Percentiles rank a stretch among this genome's conserved stretches.
Evolutionary conservation across 2,329 filamentous ascomycete genomes (phyloP).

Genomic region (Xylaria arbuscula): DNA sequence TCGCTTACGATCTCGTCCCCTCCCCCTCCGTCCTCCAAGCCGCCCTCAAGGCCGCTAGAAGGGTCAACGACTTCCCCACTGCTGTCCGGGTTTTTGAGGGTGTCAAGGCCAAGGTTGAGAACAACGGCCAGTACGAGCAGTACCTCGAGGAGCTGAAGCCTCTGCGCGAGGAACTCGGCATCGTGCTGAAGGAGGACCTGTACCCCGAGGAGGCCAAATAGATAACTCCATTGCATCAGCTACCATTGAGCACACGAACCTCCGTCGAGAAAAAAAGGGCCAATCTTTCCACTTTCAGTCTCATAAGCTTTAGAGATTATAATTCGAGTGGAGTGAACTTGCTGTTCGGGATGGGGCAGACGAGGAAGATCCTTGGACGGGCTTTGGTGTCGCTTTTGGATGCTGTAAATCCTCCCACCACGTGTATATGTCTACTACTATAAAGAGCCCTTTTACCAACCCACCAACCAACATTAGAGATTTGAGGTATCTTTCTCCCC

Average conservation of each 20-base stretch:
- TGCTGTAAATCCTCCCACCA: conserved; percentile 24
- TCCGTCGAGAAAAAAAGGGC: conserved; percentile 12
- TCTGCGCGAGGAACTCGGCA: conserved; percentile 91
- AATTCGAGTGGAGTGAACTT: conserved; percentile 19
- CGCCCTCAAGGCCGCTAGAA: conserved; percentile 90
- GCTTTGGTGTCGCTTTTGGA: conserved; percentile 29
- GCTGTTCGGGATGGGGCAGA: conserved; percentile 12
- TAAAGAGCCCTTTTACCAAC: conserved; percentile 32
- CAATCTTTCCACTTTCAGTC: conserved; percentile 12
- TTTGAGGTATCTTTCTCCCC: conserved; percentile 10
- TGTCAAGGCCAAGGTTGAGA: conserved; percentile 99
- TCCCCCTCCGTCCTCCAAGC: conserved; percentile 90
- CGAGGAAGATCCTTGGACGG: conserved; percentile 23
- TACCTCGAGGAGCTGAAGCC: conserved; percentile 94
- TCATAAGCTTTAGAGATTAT: conserved; percentile 8
- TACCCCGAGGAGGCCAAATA: conserved; percentile 75
- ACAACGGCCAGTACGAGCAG: conserved; percentile 95
- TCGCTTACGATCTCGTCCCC: conserved; percentile 99
- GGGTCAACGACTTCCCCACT: conserved; percentile 98
- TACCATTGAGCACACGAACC: conserved; percentile 10
- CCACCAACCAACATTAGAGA: conserved; percentile 30
- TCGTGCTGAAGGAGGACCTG: conserved; percentile 90
- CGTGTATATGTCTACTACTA: conserved; percentile 43
- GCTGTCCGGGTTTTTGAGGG: conserved; percentile 99
- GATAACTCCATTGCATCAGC: conserved; percentile 16